Base-by-base conservation (phyloP, 2,329 filamentous ascomycete species). In the Claviceps purpurea region DNA sequence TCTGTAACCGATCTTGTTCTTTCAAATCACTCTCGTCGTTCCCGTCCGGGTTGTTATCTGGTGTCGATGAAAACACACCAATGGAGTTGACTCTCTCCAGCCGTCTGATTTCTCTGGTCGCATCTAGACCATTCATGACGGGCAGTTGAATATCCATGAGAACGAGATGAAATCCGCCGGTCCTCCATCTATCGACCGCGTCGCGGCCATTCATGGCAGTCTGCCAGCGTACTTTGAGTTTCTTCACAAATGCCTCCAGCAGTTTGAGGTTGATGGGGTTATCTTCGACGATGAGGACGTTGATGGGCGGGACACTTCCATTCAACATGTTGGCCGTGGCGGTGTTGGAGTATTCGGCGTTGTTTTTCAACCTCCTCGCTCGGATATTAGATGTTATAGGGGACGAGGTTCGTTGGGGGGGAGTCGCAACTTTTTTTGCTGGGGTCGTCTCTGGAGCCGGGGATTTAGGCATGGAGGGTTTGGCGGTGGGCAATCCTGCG, bases 61-160 rank as follows among this genome's bases (percentile, higher is more conserved):
- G 77, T 6, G 76, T 77, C n/a, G 82, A 84, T 4, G 82, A 82
- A 66, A 96, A 95, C 18, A 95, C 89, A 51, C 91, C 91, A 57
- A 97, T 95, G 5, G 84, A 85, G 65, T 97, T 97, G 56, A 95
- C 78, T 49, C 88, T 79, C 69, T 98, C 93, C 41, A 97, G 71
- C 50, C 93, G 75, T 50, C 93, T 78, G 52, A 98, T 98, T 70
- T 97, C 93, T 58, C 91, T 88, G 0, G 93, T 97, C 16, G 93
- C 93, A 56, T 96, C 89, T 34, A 98, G 73, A 1, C 93, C 93
- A 59, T 85, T 95, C 90, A 98, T 96, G 61, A 96, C 84, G 4
- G 93, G 93, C 53, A 98, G 76, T 65, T 97, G 93, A 58, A 98
- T 97, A 65, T 98, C 93, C 93, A 98, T 98, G 51, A 98, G 73